These are phyloP conservation scores for Taphrina pruni DNA, from an alignment of 1,139 yeast species.

Conservation along the genomic window DNA sequence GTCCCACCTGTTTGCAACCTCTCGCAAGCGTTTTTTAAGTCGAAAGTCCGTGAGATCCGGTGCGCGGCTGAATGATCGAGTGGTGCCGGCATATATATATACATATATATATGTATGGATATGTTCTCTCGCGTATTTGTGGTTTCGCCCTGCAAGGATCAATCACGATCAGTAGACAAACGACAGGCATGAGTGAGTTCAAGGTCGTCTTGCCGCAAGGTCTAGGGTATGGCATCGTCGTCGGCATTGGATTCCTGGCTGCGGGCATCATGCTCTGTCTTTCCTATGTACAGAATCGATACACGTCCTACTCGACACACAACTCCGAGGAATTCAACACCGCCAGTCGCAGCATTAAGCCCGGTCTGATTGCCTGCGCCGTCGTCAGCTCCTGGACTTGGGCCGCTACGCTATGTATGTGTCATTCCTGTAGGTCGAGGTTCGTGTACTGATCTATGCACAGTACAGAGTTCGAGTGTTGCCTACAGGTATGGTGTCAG, in stretches of 20 bases:
- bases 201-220: conserved; percentile 23
- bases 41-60: not conserved
- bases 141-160: too few species aligned
- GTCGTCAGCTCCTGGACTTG: conserved; percentile 56
- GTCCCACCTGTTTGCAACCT: not conserved
- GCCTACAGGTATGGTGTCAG: conserved; percentile 47
- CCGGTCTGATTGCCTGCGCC: conserved; percentile 53
- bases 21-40: not conserved
- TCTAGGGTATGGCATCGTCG: conserved; percentile 49
- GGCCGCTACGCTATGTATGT: conserved; percentile 49
- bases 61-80: too few species aligned
- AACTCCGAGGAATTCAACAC: conserved; percentile 55
- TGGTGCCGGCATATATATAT: too few species aligned
- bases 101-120: too few species aligned
- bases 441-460: not conserved
- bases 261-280: conserved; percentile 53
- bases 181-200: conserved; percentile 21
- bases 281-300: conserved; percentile 52
- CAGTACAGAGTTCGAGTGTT: conserved; percentile 52
- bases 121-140: too few species aligned
- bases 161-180: too few species aligned
- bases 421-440: not conserved
- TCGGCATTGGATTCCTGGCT: conserved; percentile 54
- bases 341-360: conserved; percentile 53
- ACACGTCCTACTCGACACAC: conserved; percentile 49